phyloP scores from a whole-genome alignment of 1,284 basidiomycete genomes.

The Rhodotorula sp. region DNA sequence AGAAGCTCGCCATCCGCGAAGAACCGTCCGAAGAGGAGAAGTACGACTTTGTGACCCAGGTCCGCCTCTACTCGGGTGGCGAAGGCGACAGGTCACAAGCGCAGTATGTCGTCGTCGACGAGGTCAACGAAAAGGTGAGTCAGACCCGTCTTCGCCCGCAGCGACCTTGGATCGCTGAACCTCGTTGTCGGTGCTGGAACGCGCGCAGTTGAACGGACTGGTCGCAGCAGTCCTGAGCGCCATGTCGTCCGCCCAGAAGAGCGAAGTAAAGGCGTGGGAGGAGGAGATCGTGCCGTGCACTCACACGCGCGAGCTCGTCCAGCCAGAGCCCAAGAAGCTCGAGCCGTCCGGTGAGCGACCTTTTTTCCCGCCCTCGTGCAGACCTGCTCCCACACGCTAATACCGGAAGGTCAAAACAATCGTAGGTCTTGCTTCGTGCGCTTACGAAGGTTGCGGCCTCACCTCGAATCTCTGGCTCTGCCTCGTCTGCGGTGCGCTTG shows the following conservation, averaged over 20 bases:
- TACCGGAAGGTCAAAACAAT: too few relatives aligned
- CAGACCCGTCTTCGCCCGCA: too few relatives aligned
- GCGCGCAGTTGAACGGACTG: constrained; percentile 53
- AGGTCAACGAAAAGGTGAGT: constrained; percentile 45
- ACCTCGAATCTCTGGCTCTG: constrained; percentile 94
- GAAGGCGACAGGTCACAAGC: constrained; percentile 53
- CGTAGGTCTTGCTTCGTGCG: constrained; percentile 62
- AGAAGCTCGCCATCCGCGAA: constrained; percentile 81
- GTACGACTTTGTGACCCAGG: constrained; percentile 66
- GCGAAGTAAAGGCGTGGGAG: constrained; percentile 96
- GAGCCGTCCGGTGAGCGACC: constrained; percentile 55
- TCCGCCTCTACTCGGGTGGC: constrained; percentile 67
- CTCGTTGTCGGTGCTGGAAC: too few relatives aligned
- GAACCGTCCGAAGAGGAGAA: constrained; percentile 79
- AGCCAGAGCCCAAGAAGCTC: constrained; percentile 59
- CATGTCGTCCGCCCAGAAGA: constrained; percentile 83
- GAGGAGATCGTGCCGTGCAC: constrained; percentile 87
- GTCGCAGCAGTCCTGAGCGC: constrained; percentile 74
- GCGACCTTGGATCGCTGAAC: background rate
- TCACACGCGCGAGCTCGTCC: constrained; percentile 78
- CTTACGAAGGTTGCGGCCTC: constrained; percentile 63
- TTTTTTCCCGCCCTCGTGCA: constrained; percentile 17
- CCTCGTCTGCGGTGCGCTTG: constrained; percentile 88
- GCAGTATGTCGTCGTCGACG: constrained; percentile 41
- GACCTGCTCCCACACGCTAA: background rate